Conservation (phyloP, 805 yeast species). For the Teunomyces pallodes region DNA sequence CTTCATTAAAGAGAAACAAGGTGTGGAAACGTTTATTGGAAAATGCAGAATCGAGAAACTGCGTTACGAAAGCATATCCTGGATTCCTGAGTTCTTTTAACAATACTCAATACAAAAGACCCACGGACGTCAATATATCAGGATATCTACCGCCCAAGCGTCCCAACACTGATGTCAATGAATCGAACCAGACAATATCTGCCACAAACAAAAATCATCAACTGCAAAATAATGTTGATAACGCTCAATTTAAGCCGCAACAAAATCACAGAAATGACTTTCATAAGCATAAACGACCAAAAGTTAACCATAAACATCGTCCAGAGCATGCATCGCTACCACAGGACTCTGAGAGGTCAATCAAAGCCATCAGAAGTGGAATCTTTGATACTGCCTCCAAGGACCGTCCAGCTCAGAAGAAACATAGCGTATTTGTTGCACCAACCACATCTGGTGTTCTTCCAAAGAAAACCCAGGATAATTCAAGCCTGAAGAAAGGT, state of each 20-base stretch:
- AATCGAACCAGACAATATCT: not conserved
- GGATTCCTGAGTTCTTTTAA: constrained; percentile 27
- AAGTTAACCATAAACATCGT: not conserved
- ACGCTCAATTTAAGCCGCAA: not conserved
- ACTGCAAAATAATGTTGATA: not conserved
- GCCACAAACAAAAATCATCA: too few relatives aligned
- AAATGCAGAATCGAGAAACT: constrained; percentile 57
- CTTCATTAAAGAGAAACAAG: constrained; percentile 59
- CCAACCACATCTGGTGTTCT: not conserved
- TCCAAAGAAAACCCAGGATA: not conserved
- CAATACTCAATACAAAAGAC: not conserved
- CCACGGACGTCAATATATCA: constrained; percentile 3
- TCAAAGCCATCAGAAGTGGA: not conserved
- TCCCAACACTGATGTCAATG: not conserved
- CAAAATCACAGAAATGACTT: not conserved
- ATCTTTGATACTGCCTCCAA: not conserved
- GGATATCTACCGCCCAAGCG: constrained; percentile 1
- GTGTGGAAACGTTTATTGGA: constrained; percentile 72
- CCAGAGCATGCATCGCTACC: not conserved
- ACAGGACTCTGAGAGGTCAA: not conserved
- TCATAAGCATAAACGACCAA: not conserved
- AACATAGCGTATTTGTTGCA: not conserved
- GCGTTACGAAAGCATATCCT: constrained; percentile 30
- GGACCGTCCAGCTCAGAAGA: not conserved
- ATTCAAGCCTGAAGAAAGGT: not conserved